Evolutionary conservation across 208 protist species (phyloP).

Genomic region (Porcisia hertigi): DNA sequence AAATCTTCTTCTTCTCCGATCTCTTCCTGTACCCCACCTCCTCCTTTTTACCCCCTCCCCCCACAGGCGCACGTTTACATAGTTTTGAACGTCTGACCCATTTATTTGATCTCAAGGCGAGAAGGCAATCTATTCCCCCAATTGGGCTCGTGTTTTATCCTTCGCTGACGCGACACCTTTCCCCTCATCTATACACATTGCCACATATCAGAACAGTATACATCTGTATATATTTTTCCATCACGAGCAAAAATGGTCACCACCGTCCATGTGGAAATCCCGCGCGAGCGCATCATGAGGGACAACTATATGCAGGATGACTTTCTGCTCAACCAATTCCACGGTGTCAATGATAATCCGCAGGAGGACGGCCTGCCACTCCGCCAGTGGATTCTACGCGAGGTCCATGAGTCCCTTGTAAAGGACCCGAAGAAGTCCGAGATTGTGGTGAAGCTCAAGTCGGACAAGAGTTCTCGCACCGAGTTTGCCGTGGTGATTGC

Average conservation of each 20-base stretch:
- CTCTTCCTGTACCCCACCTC: not conserved
- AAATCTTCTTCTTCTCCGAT: not conserved
- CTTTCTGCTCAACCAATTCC: conserved; percentile 69
- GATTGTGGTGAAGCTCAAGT: conserved; percentile 48
- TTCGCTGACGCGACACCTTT: no score
- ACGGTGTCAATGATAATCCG: conserved; percentile 70
- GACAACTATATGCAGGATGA: conserved; percentile 54
- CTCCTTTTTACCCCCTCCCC: not conserved
- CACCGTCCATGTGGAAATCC: conserved; percentile 55
- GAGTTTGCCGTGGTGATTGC: conserved; percentile 45
- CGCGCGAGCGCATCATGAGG: conserved; percentile 42
- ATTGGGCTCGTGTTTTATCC: no score
- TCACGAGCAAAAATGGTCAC: conserved; percentile 23
- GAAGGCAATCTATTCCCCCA: no score
- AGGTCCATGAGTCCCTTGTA: conserved; percentile 45
- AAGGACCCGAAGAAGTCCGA: conserved; percentile 59
- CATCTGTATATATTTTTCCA: not conserved
- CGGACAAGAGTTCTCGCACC: conserved; percentile 50
- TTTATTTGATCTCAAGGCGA: no score
- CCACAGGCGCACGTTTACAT: not conserved
- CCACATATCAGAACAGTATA: no score
- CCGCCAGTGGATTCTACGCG: conserved; percentile 69
- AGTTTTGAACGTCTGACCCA: not conserved
- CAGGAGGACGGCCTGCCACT: conserved; percentile 74
- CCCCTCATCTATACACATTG: no score